Evolutionary conservation across 495 filamentous ascomycete species (phyloP), one percentile per base, ranked within the genome.

Genomic region (Oidiodendron maius): DNA sequence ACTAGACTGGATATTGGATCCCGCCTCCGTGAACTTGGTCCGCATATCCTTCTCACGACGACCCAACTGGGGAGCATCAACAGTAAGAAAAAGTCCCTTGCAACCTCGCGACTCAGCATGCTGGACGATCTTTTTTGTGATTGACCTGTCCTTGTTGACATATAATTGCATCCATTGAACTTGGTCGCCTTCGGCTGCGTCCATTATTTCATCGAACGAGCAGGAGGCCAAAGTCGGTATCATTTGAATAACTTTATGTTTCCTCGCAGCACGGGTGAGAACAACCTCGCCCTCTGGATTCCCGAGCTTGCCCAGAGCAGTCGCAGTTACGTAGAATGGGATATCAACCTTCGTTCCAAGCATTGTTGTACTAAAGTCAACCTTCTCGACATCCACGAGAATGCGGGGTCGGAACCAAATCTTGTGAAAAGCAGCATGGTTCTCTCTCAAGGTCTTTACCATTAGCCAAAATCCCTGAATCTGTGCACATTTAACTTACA

Each of bases 161-260:
- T 99, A 99, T 0, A 99, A 77, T 67, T 99, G 93, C 40, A 99
- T 71, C 94, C 94, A 97, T 66, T 96, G 93, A 1, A 89, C 81
- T 61, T 97, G 93, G 48, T 82, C 84, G 10, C 77, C 86, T 52
- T 78, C 70, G 32, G 76, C 76, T 23, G 91, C 93, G 61, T 96
- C 94, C 52, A 91, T 70, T 44, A 98, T 95, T 66, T 98, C 94
- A 68, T 97, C 93, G 60, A 98, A 97, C 15, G 88, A 88, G 69
- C 94, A 97, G 16, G 89, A 95, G 8, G 94, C 94, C n/a, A 98
- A 76, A 5, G 93, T 98, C 2, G 93, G 93, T 46, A 98, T 97
- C 91, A 95, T 95, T 66, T 96, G 91, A 45, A 95, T 70, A 21
- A 95, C 85, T 61, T 91, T 78, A 70, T 98, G 93, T 57, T 81